Conservation (phyloP, 2,329 filamentous ascomycete genomes). For the Pseudohalonectria lignicola region DNA sequence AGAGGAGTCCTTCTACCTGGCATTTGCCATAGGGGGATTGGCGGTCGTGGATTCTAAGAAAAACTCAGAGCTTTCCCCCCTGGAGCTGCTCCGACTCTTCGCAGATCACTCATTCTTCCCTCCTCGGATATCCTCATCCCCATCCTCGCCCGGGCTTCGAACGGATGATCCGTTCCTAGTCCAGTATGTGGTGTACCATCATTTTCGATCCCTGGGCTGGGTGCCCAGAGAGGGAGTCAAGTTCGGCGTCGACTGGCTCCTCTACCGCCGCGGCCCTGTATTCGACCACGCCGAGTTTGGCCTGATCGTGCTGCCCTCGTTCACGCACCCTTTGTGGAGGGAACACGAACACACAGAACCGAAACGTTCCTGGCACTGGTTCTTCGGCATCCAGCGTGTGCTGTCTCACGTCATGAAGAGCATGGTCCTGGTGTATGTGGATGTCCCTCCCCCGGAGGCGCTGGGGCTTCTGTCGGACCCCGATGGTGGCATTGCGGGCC, state of each 20-base stretch:
- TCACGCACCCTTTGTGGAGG: constrained; percentile 64
- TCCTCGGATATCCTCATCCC: constrained; percentile 29
- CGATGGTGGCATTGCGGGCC: constrained; percentile 43
- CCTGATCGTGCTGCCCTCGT: constrained; percentile 73
- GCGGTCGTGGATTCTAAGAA: constrained; percentile 43
- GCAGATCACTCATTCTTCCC: constrained; percentile 62
- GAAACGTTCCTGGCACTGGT: constrained; percentile 59
- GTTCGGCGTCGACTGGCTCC: constrained; percentile 88
- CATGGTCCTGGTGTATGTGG: constrained; percentile 80
- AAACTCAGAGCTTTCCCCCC: constrained; percentile 32
- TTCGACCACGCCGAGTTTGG: constrained; percentile 95
- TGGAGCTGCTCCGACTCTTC: constrained; percentile 54
- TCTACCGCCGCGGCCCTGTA: constrained; percentile 86
- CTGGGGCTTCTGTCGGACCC: constrained; percentile 27
- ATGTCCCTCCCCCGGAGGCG: constrained; percentile 61
- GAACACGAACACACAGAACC: constrained; percentile 23
- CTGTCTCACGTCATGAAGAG: constrained; percentile 86
- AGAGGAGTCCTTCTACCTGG: constrained; percentile 87
- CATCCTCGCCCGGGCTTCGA: constrained; percentile 5
- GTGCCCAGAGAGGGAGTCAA: constrained; percentile 87
- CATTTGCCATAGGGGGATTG: constrained; percentile 68
- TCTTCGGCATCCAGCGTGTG: constrained; percentile 84
- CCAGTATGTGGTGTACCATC: constrained; percentile 85
- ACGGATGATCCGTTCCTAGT: constrained; percentile 75
- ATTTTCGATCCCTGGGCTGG: constrained; percentile 93